These are phyloP conservation scores for Camelina hispida DNA, from an alignment of 345 rosid genomes.

Conservation along the genomic window DNA sequence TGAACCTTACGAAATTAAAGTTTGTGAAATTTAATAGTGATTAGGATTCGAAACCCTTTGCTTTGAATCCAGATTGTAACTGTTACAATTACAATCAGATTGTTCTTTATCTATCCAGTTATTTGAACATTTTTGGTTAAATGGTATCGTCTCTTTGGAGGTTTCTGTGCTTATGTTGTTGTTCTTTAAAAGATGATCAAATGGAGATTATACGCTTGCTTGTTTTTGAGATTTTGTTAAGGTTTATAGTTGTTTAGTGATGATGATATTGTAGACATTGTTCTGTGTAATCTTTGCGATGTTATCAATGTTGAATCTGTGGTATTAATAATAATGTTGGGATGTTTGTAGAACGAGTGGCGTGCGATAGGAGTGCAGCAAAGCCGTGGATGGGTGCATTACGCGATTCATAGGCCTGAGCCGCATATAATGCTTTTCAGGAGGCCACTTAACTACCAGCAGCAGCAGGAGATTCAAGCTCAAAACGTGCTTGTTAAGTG, in stretches of 20 bases:
- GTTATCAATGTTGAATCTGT: neutral
- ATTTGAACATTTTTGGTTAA: too few species aligned
- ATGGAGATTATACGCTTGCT: neutral
- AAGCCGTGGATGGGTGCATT: conserved; percentile 99
- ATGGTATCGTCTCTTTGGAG: neutral
- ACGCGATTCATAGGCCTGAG: conserved; percentile 94
- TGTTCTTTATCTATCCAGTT: neutral
- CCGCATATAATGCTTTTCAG: conserved; percentile 98
- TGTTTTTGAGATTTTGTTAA: neutral
- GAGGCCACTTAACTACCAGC: conserved; percentile 86
- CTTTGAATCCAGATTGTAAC: neutral
- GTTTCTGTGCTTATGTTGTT: neutral
- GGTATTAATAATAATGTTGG: neutral
- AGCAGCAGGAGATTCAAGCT: conserved; percentile 83
- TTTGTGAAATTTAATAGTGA: neutral
- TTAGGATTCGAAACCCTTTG: neutral
- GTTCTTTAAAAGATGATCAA: neutral
- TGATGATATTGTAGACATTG: neutral
- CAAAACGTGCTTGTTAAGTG: conserved; percentile 59
- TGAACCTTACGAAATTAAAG: neutral
- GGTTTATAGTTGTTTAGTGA: neutral
- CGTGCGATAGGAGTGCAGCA: conserved; percentile 95
- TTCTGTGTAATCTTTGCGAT: neutral
- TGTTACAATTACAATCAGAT: neutral
- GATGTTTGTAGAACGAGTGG: conserved; percentile 73